Base-by-base conservation (phyloP, 306 rosid genomes). In the Fragaria nilgerrensis region DNA sequence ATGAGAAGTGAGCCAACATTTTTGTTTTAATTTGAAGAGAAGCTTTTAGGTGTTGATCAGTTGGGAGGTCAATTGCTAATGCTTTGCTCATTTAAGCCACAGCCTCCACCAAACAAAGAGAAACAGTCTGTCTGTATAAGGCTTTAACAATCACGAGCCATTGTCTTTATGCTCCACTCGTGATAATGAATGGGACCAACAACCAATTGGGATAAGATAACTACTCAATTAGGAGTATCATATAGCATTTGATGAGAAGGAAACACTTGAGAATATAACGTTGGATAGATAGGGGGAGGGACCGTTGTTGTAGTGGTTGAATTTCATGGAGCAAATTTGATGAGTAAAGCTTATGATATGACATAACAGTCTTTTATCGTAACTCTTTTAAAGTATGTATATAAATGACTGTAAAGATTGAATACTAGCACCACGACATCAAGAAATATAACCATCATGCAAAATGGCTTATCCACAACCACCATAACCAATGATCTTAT, bases 101-200 rank as follows among this genome's bases (percentile, higher is more conserved):
- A 63, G 14, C 44, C 45, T 62, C 72, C 75, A 43, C 77, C 76
- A 23, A 1, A 36, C 43, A 56, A 47, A 68, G 23, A 41, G 44
- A 63, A 44, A 47, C 29, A 69, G 83, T 20, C 68, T 5, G 41
- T 36, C 43, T 47, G 76, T 10, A 53, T 36, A 65, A 19, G 15
- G 14, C 4, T 64, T 19, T 15, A 83, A n/a, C 44, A 65, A 79
- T 82, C 88, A 79, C 85, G 82, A 77, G 84, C 79, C 41, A 63
- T 39, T 44, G 73, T 37, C 29, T 68, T 73, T 25, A 20, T 37
- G 61, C 47, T 45, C 80, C 69, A 14, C 85, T 80, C 78, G 88
- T 84, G 82, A 87, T 36, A 36, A 36, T 49, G 45, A 32, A 52
- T 67, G 89, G 78, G 47, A 65, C 25, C 70, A 65, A 77, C 90